A percentile compares a stretch with the other conserved stretches of the same genome.
phyloP scores from a whole-genome alignment of 148 eudicot species.

The Linanthus parryae region DNA sequence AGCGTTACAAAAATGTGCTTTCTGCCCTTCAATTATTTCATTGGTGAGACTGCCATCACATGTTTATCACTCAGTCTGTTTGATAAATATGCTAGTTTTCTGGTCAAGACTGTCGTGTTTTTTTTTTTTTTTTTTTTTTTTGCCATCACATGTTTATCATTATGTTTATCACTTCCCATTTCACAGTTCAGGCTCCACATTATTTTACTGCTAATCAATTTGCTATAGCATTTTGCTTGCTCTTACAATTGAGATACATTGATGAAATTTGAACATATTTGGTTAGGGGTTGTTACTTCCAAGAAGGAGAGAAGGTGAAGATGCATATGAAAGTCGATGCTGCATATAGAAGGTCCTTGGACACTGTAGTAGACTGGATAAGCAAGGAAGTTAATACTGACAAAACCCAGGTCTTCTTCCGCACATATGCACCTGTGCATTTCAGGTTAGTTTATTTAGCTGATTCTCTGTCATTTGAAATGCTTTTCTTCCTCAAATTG shows the following conservation, averaged over 20 bases:
- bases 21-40: too few species aligned
- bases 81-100: too few species aligned
- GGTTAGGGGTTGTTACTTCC: constrained; percentile 83
- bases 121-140: too few species aligned
- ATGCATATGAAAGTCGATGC: constrained; percentile 57
- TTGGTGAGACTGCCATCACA: too few species aligned
- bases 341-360: constrained; percentile 61
- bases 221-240: neutral
- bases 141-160: neutral
- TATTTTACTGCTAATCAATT: neutral
- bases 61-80: too few species aligned
- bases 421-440: constrained; percentile 94
- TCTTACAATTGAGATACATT: neutral
- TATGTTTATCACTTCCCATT: neutral
- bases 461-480: too few species aligned
- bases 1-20: too few species aligned
- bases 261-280: constrained; percentile 6
- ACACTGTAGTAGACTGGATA: constrained; percentile 68
- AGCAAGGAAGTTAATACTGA: constrained; percentile 49
- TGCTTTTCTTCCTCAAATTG: neutral
- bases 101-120: neutral
- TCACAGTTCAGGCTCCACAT: neutral
- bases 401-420: constrained; percentile 75
- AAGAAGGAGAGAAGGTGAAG: constrained; percentile 62
- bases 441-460: constrained; percentile 86